Conservation (phyloP, 2,329 filamentous ascomycete species). For the Talaromyces amestolkiae region DNA sequence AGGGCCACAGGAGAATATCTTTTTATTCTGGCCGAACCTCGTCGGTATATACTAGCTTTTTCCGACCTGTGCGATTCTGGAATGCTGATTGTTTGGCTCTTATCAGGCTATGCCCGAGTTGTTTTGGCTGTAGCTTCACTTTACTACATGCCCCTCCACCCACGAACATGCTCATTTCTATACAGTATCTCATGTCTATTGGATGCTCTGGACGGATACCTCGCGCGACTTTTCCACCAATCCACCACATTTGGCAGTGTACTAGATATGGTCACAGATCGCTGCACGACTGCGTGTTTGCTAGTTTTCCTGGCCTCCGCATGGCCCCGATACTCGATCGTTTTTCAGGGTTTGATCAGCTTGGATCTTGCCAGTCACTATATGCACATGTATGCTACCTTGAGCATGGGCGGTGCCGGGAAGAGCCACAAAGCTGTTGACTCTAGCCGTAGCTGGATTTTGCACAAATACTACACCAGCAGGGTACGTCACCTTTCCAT, state of each 20-base stretch:
- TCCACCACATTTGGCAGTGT: slow-evolving; percentile 95
- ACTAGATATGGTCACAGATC: slow-evolving; percentile 97
- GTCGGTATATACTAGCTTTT: slow-evolving; percentile 57
- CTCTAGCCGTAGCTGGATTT: slow-evolving; percentile 77
- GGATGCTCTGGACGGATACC: slow-evolving; percentile 90
- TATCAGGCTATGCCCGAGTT: slow-evolving; percentile 70
- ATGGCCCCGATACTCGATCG: slow-evolving; percentile 87
- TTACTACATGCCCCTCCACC: slow-evolving; percentile 98
- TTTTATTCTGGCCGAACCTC: slow-evolving; percentile 76
- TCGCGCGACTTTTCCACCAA: slow-evolving; percentile 83
- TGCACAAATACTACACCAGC: slow-evolving; percentile 97
- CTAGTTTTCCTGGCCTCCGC: slow-evolving; percentile 92
- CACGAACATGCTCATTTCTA: slow-evolving; percentile 80
- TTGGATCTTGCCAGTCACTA: slow-evolving; percentile 95
- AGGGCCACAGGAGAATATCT: slow-evolving; percentile 67
- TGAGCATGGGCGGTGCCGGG: slow-evolving; percentile 77
- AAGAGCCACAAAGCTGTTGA: slow-evolving; percentile 92
- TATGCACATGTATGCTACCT: slow-evolving; percentile 97
- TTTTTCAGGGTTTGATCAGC: slow-evolving; percentile 91
- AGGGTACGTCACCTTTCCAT: slow-evolving; percentile 60
- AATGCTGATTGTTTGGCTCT: neutral
- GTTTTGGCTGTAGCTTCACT: slow-evolving; percentile 83
- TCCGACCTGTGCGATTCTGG: neutral
- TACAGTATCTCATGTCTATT: slow-evolving; percentile 94
- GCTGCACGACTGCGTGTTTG: slow-evolving; percentile 92